phyloP scores from a whole-genome alignment of 1,284 basidiomycete genomes.

The Sporisorium scitamineum region DNA sequence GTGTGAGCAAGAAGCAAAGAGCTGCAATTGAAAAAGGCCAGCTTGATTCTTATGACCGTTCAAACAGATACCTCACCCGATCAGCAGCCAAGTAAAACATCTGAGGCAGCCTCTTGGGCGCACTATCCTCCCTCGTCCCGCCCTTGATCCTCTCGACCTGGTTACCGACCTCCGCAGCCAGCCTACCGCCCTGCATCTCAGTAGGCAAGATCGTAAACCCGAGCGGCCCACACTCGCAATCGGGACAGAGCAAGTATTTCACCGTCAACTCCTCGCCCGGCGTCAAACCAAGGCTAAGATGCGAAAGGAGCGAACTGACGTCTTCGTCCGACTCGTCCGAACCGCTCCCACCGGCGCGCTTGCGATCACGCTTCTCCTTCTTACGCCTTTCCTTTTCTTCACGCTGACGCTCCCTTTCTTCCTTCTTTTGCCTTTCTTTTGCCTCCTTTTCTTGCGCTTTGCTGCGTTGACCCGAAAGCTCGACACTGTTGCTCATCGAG shows the following conservation, averaged over 20 bases:
- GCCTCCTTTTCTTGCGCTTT: conserved; percentile 43
- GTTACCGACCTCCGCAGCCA: conserved; percentile 58
- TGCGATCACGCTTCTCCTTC: conserved; percentile 36
- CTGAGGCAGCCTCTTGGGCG: conserved; percentile 35
- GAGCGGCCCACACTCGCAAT: conserved; percentile 67
- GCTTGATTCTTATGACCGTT: conserved; percentile 13
- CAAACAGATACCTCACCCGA: conserved; percentile 59
- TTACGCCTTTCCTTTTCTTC: conserved; percentile 33
- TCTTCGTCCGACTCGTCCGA: conserved; percentile 43
- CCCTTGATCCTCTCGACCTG: conserved; percentile 47
- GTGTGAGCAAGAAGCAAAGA: background rate
- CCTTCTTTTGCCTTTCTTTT: conserved; percentile 29
- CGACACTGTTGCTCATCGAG: conserved; percentile 18
- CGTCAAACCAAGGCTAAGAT: conserved; percentile 43
- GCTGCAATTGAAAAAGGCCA: background rate
- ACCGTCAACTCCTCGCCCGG: conserved; percentile 58
- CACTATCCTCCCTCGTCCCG: conserved; percentile 13
- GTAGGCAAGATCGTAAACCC: conserved; percentile 61
- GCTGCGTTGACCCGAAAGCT: conserved; percentile 9
- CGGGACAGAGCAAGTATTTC: conserved; percentile 67
- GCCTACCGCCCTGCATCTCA: conserved; percentile 51
- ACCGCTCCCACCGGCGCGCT: conserved; percentile 32
- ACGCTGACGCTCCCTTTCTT: conserved; percentile 33
- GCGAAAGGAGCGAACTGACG: conserved; percentile 34
- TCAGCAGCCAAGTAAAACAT: conserved; percentile 60